Evolutionary conservation across 305 asterid genomes (phyloP).

Genomic region (Fraxinus greggii): DNA sequence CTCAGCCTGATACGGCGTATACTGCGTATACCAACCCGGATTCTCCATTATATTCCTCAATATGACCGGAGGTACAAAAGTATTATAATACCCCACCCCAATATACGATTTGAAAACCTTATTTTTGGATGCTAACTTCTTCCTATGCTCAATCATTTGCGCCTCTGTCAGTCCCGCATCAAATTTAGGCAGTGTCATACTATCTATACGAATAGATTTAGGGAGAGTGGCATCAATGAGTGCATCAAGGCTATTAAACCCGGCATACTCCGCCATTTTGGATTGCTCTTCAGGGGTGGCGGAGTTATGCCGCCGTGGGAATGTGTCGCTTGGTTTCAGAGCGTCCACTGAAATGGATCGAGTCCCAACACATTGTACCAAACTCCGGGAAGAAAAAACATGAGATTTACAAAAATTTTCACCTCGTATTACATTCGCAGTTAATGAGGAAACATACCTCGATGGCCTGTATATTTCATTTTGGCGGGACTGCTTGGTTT

Average conservation of each 20-base stretch:
- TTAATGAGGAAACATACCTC: constrained; percentile 70
- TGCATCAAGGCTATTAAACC: constrained; percentile 52
- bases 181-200: constrained; percentile 66
- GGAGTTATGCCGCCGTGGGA: constrained; percentile 91
- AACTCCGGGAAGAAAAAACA: constrained; percentile 16
- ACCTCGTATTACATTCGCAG: constrained; percentile 39
- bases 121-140: constrained; percentile 67
- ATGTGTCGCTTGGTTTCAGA: constrained; percentile 78
- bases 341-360: constrained; percentile 76
- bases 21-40: constrained; percentile 98
- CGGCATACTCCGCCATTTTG: constrained; percentile 73
- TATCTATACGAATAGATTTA: constrained; percentile 63
- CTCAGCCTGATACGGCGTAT: constrained; percentile 97
- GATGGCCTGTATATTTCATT: constrained; percentile 42
- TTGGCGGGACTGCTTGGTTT: constrained; percentile 33
- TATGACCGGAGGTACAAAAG: constrained; percentile 86
- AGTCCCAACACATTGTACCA: constrained; percentile 23
- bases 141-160: constrained; percentile 83
- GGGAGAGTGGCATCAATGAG: constrained; percentile 94
- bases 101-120: constrained; percentile 75
- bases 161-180: constrained; percentile 79
- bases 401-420: constrained; percentile 9
- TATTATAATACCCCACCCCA: constrained; percentile 92
- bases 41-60: constrained; percentile 85
- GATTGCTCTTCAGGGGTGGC: constrained; percentile 88